phyloP scores from a whole-genome alignment of 2,329 filamentous ascomycete genomes.

The Aspergillus transmontanensis region DNA sequence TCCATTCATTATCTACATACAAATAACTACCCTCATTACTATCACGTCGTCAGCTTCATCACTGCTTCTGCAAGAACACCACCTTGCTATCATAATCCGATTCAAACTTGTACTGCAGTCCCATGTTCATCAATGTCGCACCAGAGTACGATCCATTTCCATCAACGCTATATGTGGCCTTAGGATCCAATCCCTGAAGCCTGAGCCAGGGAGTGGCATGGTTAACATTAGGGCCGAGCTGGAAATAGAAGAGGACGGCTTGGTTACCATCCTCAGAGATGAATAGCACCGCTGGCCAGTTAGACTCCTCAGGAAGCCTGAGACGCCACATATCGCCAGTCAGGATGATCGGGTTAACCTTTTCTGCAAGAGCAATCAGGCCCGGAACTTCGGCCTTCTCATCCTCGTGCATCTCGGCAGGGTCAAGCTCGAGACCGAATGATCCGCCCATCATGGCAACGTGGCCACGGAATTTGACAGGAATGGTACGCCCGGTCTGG shows the following conservation, averaged over 20 bases:
- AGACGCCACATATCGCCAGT: slow-evolving; percentile 63
- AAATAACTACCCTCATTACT: neutral
- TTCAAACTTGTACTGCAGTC: slow-evolving; percentile 56
- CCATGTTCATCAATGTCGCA: slow-evolving; percentile 64
- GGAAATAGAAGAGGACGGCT: slow-evolving; percentile 63
- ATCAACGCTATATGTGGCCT: slow-evolving; percentile 56
- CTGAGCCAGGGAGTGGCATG: slow-evolving; percentile 57
- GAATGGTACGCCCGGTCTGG: slow-evolving; percentile 57
- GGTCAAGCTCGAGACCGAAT: slow-evolving; percentile 67
- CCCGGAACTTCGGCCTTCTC: slow-evolving; percentile 58
- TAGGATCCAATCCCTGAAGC: slow-evolving; percentile 59
- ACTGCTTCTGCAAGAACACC: slow-evolving; percentile 56
- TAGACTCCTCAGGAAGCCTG: slow-evolving; percentile 58
- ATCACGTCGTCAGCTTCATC: neutral
- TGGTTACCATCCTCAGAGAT: slow-evolving; percentile 53
- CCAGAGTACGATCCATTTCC: slow-evolving; percentile 59
- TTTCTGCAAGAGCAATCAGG: slow-evolving; percentile 57
- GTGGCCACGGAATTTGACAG: slow-evolving; percentile 63
- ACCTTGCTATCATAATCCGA: slow-evolving; percentile 62
- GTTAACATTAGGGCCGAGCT: slow-evolving; percentile 56
- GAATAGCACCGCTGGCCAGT: slow-evolving; percentile 65
- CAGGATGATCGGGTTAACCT: slow-evolving; percentile 62
- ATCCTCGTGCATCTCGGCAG: slow-evolving; percentile 51
- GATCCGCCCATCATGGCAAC: slow-evolving; percentile 71
- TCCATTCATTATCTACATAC: neutral